Evolutionary conservation across 768 basidiomycete genomes (phyloP).

Genomic region (Mrakia blollopis): DNA sequence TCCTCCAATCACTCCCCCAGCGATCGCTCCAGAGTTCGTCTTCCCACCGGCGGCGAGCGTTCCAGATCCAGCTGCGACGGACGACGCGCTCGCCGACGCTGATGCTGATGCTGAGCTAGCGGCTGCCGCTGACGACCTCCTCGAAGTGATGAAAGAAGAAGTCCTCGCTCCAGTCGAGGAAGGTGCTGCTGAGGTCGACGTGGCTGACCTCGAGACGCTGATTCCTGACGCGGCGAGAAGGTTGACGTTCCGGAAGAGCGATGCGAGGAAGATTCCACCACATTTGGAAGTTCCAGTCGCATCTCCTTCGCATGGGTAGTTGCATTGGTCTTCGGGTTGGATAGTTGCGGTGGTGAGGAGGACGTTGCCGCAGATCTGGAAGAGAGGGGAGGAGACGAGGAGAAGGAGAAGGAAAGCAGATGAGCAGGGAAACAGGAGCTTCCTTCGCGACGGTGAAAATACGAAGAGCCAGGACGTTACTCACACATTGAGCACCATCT

Average conservation of each 20-base stretch:
- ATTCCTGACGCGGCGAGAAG: neutral
- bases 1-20: slow-evolving; percentile 15
- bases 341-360: neutral
- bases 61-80: neutral
- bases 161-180: neutral
- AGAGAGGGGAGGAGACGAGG: neutral
- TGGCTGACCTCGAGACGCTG: neutral
- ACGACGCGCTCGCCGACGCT: neutral
- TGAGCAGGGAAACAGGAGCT: too few species aligned
- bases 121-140: neutral
- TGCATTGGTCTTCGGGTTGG: neutral
- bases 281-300: neutral
- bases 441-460: too few species aligned
- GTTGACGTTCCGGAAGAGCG: slow-evolving; percentile 3
- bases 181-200: neutral
- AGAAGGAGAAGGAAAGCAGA: too few species aligned
- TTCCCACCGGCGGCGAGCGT: neutral
- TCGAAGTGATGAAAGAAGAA: neutral
- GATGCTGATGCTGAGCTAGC: neutral
- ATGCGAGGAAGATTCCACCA: slow-evolving; percentile 12
- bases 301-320: neutral
- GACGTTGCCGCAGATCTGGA: neutral
- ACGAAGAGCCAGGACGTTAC: too few species aligned
- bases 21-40: slow-evolving; percentile 11
- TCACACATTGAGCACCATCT: neutral